Conservation (phyloP, 1,284 basidiomycete species). For the Leccinum angustisporum region DNA sequence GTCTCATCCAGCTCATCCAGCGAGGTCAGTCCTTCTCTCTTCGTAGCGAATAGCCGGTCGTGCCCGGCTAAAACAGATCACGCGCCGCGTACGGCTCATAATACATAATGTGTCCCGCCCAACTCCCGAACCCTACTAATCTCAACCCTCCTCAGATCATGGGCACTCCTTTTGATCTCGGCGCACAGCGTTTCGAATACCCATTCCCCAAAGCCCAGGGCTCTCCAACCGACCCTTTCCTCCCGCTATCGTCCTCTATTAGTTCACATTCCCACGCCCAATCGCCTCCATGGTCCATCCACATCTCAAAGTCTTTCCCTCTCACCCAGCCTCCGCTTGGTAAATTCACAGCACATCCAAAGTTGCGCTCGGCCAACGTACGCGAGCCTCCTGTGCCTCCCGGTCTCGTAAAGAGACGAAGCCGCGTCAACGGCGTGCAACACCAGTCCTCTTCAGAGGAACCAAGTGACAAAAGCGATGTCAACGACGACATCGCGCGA, state of each 20-base stretch:
- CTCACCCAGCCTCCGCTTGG: constrained; percentile 29
- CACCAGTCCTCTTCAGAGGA: constrained; percentile 32
- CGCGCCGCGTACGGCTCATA: neutral
- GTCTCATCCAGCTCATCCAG: constrained; percentile 32
- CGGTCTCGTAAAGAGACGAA: constrained; percentile 30
- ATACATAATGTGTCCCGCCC: neutral
- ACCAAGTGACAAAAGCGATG: constrained; percentile 31
- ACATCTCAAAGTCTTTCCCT: constrained; percentile 33
- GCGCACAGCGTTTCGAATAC: constrained; percentile 34
- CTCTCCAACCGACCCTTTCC: constrained; percentile 28
- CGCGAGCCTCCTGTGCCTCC: constrained; percentile 35
- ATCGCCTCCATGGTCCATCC: constrained; percentile 27
- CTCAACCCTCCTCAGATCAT: constrained; percentile 27
- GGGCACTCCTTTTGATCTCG: constrained; percentile 35
- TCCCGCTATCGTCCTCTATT: constrained; percentile 22
- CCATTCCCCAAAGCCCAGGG: constrained; percentile 35
- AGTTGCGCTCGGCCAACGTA: constrained; percentile 26
- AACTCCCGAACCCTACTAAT: constrained; percentile 15
- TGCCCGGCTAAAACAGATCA: constrained; percentile 18
- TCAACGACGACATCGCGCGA: constrained; percentile 17
- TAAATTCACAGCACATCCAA: constrained; percentile 29
- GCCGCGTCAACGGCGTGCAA: constrained; percentile 25
- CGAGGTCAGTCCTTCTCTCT: constrained; percentile 26
- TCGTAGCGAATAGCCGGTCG: constrained; percentile 12
- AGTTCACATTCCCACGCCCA: constrained; percentile 28